phyloP scores from a whole-genome alignment of 2,329 filamentous ascomycete species.

The Pseudophaeomoniella oleicola region DNA sequence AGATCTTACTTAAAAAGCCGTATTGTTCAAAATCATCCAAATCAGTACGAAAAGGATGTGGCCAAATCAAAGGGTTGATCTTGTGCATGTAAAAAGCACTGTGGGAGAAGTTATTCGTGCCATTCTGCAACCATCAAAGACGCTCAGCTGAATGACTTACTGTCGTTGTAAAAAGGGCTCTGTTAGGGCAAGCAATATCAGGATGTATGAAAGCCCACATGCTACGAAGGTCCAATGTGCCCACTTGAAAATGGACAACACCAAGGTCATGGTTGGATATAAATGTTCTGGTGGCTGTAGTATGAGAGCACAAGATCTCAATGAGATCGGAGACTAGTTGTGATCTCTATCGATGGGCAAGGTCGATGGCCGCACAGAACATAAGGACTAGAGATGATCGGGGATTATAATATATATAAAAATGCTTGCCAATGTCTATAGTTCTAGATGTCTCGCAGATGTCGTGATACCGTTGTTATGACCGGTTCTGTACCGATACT shows the following conservation, averaged over 20 bases:
- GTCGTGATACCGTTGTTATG: too few species aligned
- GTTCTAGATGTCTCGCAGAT: too few species aligned
- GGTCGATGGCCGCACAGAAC: too few species aligned
- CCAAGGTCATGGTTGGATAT: too few species aligned
- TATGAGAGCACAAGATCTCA: too few species aligned
- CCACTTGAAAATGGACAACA: conserved; percentile 29
- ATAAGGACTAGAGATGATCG: too few species aligned
- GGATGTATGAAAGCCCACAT: conserved; percentile 49
- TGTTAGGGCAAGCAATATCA: conserved; percentile 50
- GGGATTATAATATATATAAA: too few species aligned
- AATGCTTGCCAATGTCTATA: too few species aligned
- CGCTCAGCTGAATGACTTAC: conserved; percentile 34
- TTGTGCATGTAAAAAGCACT: conserved; percentile 78
- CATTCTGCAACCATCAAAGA: background rate
- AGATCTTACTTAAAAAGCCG: conserved; percentile 62
- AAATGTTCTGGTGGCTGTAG: too few species aligned
- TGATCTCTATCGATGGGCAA: too few species aligned
- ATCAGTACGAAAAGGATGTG: conserved; percentile 33
- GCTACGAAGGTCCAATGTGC: conserved; percentile 43
- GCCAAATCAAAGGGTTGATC: conserved; percentile 55
- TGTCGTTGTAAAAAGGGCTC: conserved; percentile 64
- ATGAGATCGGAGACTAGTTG: too few species aligned
- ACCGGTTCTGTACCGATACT: too few species aligned
- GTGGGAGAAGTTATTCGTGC: conserved; percentile 4
- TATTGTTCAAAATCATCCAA: conserved; percentile 66